Evolutionary conservation across 768 basidiomycete genomes (phyloP).

Genomic region (Xerocomellus amylosporus): DNA sequence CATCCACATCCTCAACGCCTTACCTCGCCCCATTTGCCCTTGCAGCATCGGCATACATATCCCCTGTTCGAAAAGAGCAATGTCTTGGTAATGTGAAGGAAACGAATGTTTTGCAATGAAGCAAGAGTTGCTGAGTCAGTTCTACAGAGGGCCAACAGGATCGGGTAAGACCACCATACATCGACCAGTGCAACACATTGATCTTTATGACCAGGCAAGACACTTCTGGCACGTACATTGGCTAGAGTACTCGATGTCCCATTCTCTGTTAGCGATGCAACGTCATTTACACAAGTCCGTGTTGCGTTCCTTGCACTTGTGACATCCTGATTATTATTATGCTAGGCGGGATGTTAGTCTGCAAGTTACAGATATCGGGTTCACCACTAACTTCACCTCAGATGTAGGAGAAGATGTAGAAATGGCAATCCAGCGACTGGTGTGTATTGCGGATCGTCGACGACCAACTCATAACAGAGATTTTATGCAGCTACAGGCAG

Average conservation of each 20-base stretch:
- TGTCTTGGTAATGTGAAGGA: conserved; percentile 79
- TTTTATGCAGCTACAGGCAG: conserved; percentile 69
- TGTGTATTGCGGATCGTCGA: conserved; percentile 30
- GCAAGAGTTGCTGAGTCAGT: conserved; percentile 5
- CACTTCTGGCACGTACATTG: conserved; percentile 85
- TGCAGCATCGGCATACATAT: conserved; percentile 41
- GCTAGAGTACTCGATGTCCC: conserved; percentile 90
- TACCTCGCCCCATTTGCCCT: conserved; percentile 33
- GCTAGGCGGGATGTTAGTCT: conserved; percentile 68
- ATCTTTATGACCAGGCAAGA: conserved; percentile 61
- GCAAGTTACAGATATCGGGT: not conserved
- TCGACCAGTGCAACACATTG: not conserved
- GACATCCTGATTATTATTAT: conserved; percentile 11
- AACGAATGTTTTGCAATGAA: not conserved
- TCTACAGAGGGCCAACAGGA: conserved; percentile 73
- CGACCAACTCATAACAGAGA: not conserved
- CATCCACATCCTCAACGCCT: conserved; percentile 53
- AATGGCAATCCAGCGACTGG: conserved; percentile 81
- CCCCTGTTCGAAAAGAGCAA: conserved; percentile 93
- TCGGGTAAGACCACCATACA: conserved; percentile 53
- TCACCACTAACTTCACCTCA: conserved; percentile 29
- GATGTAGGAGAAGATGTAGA: conserved; percentile 98
- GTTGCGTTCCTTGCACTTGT: not conserved
- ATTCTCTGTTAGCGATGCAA: conserved; percentile 91
- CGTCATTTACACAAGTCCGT: conserved; percentile 84